Conservation (phyloP, 345 rosid genomes). For the rapeseed (Brassica napus) region Da-Ae NC_063446.1:54885501-54886000, state of each 20-base stretch:
- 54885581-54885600: neutral
- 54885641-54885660: conserved; percentile 17
- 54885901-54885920: neutral
- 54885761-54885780: conserved; percentile 34
- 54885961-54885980: conserved; percentile 78
- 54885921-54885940: conserved; percentile 15
- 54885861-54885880: conserved; percentile 49
- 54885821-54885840: conserved; percentile 69
- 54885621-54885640: neutral
- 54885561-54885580: conserved; percentile 75
- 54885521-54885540: conserved; percentile 93
- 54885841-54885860: conserved; percentile 82
- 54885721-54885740: conserved; percentile 73
- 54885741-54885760: conserved; percentile 50
- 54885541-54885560: conserved; percentile 77
- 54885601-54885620: neutral
- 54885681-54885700: conserved; percentile 82
- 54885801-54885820: conserved; percentile 92
- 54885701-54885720: conserved; percentile 84
- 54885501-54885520: conserved; percentile 93
- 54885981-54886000: conserved; percentile 78
- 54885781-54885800: conserved; percentile 61
- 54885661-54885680: conserved; percentile 77
- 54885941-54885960: conserved; percentile 75
- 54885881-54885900: neutral